These are phyloP conservation scores for Phanerochaete sordida DNA, from an alignment of 768 basidiomycete genomes.

Conservation along the genomic window DNA sequence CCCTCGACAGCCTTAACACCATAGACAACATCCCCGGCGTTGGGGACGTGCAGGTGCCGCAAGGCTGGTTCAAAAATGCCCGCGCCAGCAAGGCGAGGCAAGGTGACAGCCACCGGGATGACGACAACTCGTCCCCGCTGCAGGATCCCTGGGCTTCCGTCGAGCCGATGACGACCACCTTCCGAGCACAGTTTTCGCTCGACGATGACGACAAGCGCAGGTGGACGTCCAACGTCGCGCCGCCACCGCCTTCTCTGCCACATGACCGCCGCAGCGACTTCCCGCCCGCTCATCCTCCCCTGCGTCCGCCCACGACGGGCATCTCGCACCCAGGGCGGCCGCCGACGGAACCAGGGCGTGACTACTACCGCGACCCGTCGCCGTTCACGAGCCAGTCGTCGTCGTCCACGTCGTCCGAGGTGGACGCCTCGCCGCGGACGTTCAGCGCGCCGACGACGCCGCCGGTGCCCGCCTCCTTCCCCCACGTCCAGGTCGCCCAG, in stretches of 20 bases:
- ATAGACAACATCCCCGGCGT: slow-evolving; percentile 68
- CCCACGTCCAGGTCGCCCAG: slow-evolving; percentile 6
- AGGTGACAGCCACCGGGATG: slow-evolving; percentile 18
- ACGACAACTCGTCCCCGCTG: slow-evolving; percentile 18
- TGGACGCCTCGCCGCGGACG: slow-evolving; percentile 15
- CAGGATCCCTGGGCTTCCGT: slow-evolving; percentile 20
- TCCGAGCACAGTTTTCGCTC: slow-evolving; percentile 15
- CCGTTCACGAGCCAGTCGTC: slow-evolving; percentile 22
- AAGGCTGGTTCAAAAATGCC: slow-evolving; percentile 77
- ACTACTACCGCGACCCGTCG: slow-evolving; percentile 23
- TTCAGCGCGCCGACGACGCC: slow-evolving; percentile 5
- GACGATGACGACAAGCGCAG: not conserved
- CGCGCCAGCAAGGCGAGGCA: slow-evolving; percentile 55
- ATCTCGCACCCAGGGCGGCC: not conserved
- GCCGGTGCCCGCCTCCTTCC: slow-evolving; percentile 11
- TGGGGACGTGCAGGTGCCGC: slow-evolving; percentile 64
- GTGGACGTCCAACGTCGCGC: not conserved
- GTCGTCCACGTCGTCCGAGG: slow-evolving; percentile 19
- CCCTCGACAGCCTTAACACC: slow-evolving; percentile 64
- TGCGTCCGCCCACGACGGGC: not conserved
- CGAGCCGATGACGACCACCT: slow-evolving; percentile 3
- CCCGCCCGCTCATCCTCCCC: not conserved
- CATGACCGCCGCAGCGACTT: not conserved
- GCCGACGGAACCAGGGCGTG: not conserved
- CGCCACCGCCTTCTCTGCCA: not conserved